phyloP scores from a whole-genome alignment of 1,284 basidiomycete species.

The Papiliotrema terrestris region DNA sequence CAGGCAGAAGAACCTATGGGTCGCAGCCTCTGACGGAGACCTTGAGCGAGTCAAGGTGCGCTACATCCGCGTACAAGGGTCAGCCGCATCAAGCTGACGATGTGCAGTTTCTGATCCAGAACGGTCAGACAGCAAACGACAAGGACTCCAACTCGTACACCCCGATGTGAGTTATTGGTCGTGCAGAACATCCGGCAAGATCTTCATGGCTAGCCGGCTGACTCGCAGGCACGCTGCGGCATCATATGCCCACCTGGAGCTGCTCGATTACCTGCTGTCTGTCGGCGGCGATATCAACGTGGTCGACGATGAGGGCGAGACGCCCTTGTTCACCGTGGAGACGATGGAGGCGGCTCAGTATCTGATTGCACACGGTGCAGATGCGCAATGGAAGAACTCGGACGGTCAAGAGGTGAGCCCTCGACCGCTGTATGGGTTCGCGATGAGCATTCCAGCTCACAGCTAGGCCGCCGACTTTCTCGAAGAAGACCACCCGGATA shows the following conservation, averaged over 20 bases:
- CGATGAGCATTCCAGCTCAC: too few relatives aligned
- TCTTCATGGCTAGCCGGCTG: background rate
- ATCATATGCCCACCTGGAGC: constrained; percentile 74
- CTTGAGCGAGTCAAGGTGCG: constrained; percentile 51
- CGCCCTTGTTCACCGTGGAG: constrained; percentile 87
- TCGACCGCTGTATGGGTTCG: too few relatives aligned
- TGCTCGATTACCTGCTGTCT: constrained; percentile 73
- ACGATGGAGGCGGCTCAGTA: constrained; percentile 69
- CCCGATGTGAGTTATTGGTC: constrained; percentile 60
- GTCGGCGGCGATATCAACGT: constrained; percentile 83
- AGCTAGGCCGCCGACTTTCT: constrained; percentile 69
- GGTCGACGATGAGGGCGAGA: constrained; percentile 81
- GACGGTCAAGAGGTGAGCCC: constrained; percentile 71
- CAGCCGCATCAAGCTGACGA: background rate
- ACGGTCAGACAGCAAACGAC: constrained; percentile 68
- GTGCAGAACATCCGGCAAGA: too few relatives aligned
- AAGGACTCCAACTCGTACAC: constrained; percentile 79
- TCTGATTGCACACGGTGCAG: constrained; percentile 77
- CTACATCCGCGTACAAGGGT: background rate
- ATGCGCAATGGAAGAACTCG: constrained; percentile 59
- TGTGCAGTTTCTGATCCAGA: constrained; percentile 59
- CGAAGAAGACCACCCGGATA: constrained; percentile 72
- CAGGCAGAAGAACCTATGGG: constrained; percentile 73
- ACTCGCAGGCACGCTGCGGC: constrained; percentile 79
- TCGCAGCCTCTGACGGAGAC: constrained; percentile 84